Evolutionary conservation across 345 rosid species (phyloP), one percentile per base, ranked within the genome.

Genomic region (Rhodamnia rubescens): DNA sequence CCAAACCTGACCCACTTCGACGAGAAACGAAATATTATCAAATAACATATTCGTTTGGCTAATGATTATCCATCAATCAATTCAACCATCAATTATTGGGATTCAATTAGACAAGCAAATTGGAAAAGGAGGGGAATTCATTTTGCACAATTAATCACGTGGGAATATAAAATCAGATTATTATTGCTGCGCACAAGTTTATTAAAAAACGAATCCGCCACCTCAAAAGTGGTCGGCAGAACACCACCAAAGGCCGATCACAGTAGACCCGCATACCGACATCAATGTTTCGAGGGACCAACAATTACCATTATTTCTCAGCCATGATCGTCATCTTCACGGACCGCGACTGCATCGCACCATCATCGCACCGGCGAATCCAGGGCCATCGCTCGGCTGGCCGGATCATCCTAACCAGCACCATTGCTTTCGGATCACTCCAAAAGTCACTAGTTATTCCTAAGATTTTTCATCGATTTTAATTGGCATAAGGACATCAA

Each of bases 1-100:
- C 87, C 90, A 11, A 90, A 89, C 82, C 92, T 93, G 87, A 90
- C 92, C 16, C 47, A 69, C 86, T 82, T 94, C 86, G 93, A 92
- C 83, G 55, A n/a, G n/a, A 16, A 32, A 13, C 18, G 6, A 52
- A 52, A 50, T 11, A 50, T 11, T 50, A 50, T 50, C 14, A 50
- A 50, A 50, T 10, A 50, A 11, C 14, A 11, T 50, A 50, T 50
- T 29, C 42, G 29, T 61, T 61, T 29, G 74, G 42, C 22, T 61
- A 36, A 61, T 29, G 21, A 16, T 4, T 22, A 32, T 16, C 44
- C 78, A 1, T 32, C 7, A 8, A 32, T 32, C 1, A 16, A 32
- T 64, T 32, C 24, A 8, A 32, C 78, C 44, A 8, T 0, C 47
- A 69, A 69, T 12, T 69, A 69, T 32, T 8, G 44, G 44, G 12